Evolutionary conservation across 371 early-diverging fungal genomes (phyloP).

Genomic region (Mucor piriformis): DNA sequence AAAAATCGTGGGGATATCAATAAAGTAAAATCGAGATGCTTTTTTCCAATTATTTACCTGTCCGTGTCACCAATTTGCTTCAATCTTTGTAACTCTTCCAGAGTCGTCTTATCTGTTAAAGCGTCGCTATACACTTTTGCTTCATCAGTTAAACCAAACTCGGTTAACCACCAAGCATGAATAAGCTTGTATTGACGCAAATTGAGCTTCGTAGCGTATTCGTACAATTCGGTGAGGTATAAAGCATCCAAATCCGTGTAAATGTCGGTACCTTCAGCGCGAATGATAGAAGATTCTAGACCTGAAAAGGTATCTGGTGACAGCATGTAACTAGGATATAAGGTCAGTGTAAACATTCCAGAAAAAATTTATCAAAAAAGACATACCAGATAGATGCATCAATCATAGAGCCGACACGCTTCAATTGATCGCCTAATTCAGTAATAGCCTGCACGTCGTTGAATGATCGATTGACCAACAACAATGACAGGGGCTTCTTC

Average conservation of each 20-base stretch:
- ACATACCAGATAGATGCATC: slow-evolving; percentile 83
- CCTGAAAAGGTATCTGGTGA: slow-evolving; percentile 60
- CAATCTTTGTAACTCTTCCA: background rate
- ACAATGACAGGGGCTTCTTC: slow-evolving; percentile 69
- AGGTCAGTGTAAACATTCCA: no score
- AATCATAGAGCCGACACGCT: slow-evolving; percentile 47
- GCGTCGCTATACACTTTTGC: slow-evolving; percentile 78
- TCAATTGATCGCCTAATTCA: slow-evolving; percentile 76
- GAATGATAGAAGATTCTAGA: slow-evolving; percentile 57
- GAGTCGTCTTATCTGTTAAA: slow-evolving; percentile 32
- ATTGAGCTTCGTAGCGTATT: slow-evolving; percentile 57
- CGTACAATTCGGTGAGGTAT: slow-evolving; percentile 83
- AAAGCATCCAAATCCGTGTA: slow-evolving; percentile 57
- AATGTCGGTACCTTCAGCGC: slow-evolving; percentile 51
- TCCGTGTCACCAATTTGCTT: background rate
- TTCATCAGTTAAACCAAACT: slow-evolving; percentile 71
- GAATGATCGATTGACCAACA: slow-evolving; percentile 83
- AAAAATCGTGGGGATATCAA: background rate
- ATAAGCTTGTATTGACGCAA: slow-evolving; percentile 81
- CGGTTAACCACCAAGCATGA: slow-evolving; percentile 82
- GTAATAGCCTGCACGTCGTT: slow-evolving; percentile 72
- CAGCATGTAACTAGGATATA: slow-evolving; percentile 60
- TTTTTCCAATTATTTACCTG: background rate
- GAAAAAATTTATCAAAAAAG: background rate
- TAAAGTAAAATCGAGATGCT: background rate